Evolutionary conservation across 106 monocot genomes (phyloP).

Genomic region (Narthecium ossifragum): DNA sequence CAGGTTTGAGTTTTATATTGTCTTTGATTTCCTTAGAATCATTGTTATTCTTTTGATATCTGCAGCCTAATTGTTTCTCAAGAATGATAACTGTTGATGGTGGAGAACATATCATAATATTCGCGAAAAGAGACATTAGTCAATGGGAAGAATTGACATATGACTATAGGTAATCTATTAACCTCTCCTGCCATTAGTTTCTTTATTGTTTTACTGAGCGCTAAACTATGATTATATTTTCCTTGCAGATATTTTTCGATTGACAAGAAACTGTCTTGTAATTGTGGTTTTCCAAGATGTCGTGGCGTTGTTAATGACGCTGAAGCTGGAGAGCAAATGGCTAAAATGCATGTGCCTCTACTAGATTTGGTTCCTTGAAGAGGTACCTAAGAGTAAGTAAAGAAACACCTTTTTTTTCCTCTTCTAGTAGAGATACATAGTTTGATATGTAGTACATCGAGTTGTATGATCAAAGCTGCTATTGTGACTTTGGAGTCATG

Average conservation of each 20-base stretch:
- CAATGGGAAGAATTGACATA: conserved; percentile 93
- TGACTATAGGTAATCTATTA: conserved; percentile 68
- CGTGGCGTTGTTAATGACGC: conserved; percentile 90
- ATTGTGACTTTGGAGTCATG: too few species aligned
- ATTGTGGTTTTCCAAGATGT: conserved; percentile 87
- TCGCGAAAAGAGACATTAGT: conserved; percentile 93
- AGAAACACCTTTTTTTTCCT: too few species aligned
- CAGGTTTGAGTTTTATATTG: too few species aligned
- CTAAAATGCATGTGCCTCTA: conserved; percentile 49
- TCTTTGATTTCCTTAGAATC: too few species aligned
- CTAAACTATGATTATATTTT: conserved; percentile 6
- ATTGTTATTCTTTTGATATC: not conserved
- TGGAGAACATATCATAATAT: conserved; percentile 93
- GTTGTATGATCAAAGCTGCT: too few species aligned
- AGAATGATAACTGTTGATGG: conserved; percentile 78
- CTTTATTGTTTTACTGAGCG: not conserved
- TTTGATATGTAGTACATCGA: too few species aligned
- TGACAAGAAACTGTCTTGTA: conserved; percentile 81
- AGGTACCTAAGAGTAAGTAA: conserved; percentile 40
- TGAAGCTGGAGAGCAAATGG: conserved; percentile 61
- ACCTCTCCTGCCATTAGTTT: not conserved
- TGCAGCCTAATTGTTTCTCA: conserved; percentile 98
- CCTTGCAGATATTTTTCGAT: conserved; percentile 78
- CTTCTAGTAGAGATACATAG: too few species aligned
- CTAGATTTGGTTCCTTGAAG: conserved; percentile 63